Evolutionary conservation across 345 rosid species (phyloP).

Genomic region (Cochlearia excelsa): DNA sequence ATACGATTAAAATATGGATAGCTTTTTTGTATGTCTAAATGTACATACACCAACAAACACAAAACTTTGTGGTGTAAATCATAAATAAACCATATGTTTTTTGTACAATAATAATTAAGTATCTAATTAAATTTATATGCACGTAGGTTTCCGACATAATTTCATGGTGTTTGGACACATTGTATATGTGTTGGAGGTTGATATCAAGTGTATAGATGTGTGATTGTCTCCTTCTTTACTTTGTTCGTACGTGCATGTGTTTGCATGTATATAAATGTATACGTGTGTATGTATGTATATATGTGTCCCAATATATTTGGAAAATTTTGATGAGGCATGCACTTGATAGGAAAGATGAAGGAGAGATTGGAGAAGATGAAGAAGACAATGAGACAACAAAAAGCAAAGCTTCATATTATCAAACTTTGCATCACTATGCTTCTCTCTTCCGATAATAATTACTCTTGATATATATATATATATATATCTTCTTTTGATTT

Average conservation of each 20-base stretch:
- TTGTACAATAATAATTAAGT: too few relatives aligned
- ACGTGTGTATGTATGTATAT: constrained; percentile 15
- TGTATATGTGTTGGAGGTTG: too few relatives aligned
- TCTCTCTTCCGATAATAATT: constrained; percentile 37
- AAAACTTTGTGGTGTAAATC: too few relatives aligned
- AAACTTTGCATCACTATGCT: constrained; percentile 67
- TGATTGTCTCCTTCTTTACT: neutral
- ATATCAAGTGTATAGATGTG: too few relatives aligned
- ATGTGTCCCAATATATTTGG: constrained; percentile 19
- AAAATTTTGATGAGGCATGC: constrained; percentile 22
- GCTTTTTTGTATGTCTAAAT: too few relatives aligned
- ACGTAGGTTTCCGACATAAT: too few relatives aligned
- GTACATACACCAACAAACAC: too few relatives aligned
- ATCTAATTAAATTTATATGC: too few relatives aligned
- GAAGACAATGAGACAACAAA: constrained; percentile 60
- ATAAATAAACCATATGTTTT: too few relatives aligned
- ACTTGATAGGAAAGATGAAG: constrained; percentile 37
- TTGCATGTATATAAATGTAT: constrained; percentile 23
- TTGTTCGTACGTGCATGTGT: constrained; percentile 28
- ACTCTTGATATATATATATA: constrained; percentile 7
- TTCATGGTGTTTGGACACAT: too few relatives aligned
- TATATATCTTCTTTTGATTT: too few relatives aligned
- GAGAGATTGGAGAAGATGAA: constrained; percentile 51
- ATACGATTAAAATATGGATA: too few relatives aligned
- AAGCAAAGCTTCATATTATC: constrained; percentile 56